These are phyloP conservation scores for Musa balbisiana DNA, from an alignment of 202 grass and related monocot species.

Conservation along the genomic window DNA sequence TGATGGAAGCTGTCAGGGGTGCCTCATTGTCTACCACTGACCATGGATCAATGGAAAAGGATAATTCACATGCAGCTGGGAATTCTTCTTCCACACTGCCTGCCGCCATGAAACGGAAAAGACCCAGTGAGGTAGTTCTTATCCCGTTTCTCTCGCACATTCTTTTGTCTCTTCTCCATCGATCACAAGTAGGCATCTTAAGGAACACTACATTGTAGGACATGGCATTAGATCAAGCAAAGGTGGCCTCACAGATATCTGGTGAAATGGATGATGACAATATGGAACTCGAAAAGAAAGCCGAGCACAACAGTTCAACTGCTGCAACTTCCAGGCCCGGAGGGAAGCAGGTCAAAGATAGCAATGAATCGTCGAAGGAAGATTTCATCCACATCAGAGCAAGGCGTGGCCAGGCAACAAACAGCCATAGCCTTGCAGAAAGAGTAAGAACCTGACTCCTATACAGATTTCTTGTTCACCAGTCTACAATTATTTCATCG, in stretches of 20 bases:
- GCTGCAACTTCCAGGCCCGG: conserved; percentile 10
- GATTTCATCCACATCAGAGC: conserved; percentile 92
- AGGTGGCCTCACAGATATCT: conserved; percentile 20
- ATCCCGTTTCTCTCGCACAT: neutral
- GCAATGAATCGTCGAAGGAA: conserved; percentile 29
- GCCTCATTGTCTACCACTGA: conserved; percentile 15
- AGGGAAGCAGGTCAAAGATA: conserved; percentile 35
- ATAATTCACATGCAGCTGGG: conserved; percentile 24
- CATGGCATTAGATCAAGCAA: conserved; percentile 31
- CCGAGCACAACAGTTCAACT: conserved; percentile 28
- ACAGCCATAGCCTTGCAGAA: conserved; percentile 87
- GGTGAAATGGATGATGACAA: conserved; percentile 18
- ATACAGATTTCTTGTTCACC: neutral
- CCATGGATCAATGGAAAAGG: conserved; percentile 22
- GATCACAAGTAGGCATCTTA: neutral
- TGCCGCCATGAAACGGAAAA: conserved; percentile 63
- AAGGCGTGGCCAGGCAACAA: conserved; percentile 83
- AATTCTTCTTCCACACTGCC: conserved; percentile 69
- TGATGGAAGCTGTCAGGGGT: neutral
- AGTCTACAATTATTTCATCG: too few relatives aligned
- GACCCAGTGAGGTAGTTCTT: conserved; percentile 54
- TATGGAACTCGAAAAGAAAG: conserved; percentile 16
- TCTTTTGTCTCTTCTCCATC: neutral
- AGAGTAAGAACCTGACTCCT: conserved; percentile 34
- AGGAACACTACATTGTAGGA: conserved; percentile 32